Percentiles rank a stretch among this genome's conserved stretches.
Evolutionary conservation across 2,329 filamentous ascomycete species (phyloP).

Genomic region (Cytospora paraplurivora): DNA sequence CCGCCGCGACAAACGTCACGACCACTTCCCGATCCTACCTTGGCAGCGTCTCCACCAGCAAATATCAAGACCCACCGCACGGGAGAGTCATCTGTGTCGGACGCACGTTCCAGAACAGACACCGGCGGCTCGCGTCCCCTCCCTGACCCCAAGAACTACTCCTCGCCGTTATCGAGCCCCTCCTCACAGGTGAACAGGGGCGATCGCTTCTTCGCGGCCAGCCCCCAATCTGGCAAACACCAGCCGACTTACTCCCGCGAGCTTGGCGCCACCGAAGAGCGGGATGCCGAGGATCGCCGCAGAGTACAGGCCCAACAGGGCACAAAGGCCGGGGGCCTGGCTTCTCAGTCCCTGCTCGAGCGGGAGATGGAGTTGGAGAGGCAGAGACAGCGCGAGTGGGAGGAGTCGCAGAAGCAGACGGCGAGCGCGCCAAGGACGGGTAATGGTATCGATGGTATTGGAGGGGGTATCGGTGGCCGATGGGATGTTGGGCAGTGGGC

Average conservation of each 20-base stretch:
- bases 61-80: constrained; percentile 40
- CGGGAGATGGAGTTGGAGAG: constrained; percentile 81
- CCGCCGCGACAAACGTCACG: constrained; percentile 38
- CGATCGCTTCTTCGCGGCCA: constrained; percentile 58
- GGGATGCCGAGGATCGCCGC: constrained; percentile 62
- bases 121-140: constrained; percentile 53
- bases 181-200: constrained; percentile 48
- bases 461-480: constrained; percentile 65
- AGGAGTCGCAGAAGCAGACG: constrained; percentile 69
- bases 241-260: constrained; percentile 48
- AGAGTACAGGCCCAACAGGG: constrained; percentile 59
- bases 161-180: constrained; percentile 31
- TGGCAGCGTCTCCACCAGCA: constrained; percentile 31
- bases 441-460: constrained; percentile 62
- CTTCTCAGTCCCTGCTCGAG: constrained; percentile 71
- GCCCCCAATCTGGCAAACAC: constrained; percentile 45
- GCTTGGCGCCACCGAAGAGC: constrained; percentile 62
- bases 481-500: constrained; percentile 79
- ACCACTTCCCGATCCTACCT: constrained; percentile 45
- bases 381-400: constrained; percentile 77
- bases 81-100: constrained; percentile 33
- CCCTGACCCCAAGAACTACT: constrained; percentile 49
- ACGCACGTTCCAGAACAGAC: constrained; percentile 39
- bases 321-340: constrained; percentile 65
- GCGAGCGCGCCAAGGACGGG: constrained; percentile 55